A percentile compares a stretch with the other conserved stretches of the same genome.
Conservation (phyloP, 306 rosid species). For the Begonia peltatifolia region DNA sequence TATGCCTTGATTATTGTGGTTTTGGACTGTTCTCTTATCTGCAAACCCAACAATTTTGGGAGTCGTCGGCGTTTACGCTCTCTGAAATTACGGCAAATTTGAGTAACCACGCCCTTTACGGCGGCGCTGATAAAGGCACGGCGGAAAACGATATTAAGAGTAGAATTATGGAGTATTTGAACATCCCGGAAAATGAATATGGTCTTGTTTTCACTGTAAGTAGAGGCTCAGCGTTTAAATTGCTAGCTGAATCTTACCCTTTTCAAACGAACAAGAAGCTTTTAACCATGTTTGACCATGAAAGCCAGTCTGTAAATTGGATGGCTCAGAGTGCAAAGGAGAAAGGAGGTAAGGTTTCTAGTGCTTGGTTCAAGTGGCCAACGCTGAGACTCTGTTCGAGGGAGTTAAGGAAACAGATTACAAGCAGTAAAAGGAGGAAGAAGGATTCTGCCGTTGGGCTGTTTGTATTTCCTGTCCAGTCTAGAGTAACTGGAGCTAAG, state of each 20-base stretch:
- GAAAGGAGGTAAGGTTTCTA: slow-evolving; percentile 80
- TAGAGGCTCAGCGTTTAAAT: slow-evolving; percentile 90
- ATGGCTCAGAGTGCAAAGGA: slow-evolving; percentile 93
- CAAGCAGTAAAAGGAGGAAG: slow-evolving; percentile 76
- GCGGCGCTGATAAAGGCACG: slow-evolving; percentile 82
- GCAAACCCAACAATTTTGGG: slow-evolving; percentile 81
- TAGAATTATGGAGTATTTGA: slow-evolving; percentile 85
- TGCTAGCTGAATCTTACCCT: slow-evolving; percentile 90
- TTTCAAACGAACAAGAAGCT: slow-evolving; percentile 73
- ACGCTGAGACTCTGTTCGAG: slow-evolving; percentile 86
- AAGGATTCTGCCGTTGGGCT: slow-evolving; percentile 87
- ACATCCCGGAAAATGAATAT: slow-evolving; percentile 83
- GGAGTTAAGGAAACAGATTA: slow-evolving; percentile 82
- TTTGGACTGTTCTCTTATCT: slow-evolving; percentile 76
- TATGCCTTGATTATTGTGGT: slow-evolving; percentile 96
- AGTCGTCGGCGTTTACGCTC: slow-evolving; percentile 79
- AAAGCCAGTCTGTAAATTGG: slow-evolving; percentile 94
- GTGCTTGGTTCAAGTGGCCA: slow-evolving; percentile 98
- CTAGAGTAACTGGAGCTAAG: slow-evolving; percentile 95
- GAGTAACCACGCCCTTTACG: slow-evolving; percentile 88
- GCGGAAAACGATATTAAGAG: slow-evolving; percentile 69
- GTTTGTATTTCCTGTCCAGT: slow-evolving; percentile 94
- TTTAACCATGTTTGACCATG: slow-evolving; percentile 99
- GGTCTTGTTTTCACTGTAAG: slow-evolving; percentile 97
- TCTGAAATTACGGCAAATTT: slow-evolving; percentile 89